Evolutionary conservation across 2,329 filamentous ascomycete species (phyloP).

Genomic region (Diaporthe sp.): DNA sequence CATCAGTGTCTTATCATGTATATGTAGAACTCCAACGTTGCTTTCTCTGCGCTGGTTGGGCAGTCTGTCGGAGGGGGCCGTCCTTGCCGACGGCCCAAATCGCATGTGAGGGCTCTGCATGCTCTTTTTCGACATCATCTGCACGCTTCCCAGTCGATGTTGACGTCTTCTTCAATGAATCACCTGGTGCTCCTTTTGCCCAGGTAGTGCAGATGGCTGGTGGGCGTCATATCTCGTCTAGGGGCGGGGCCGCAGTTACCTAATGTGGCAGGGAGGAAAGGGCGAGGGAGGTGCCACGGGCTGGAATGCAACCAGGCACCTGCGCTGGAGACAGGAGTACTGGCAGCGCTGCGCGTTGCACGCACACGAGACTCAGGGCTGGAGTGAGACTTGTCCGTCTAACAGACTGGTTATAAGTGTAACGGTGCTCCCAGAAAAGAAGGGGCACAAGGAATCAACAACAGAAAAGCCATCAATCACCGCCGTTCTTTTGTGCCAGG

Average conservation of each 20-base stretch:
- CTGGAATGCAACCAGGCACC: slow-evolving; percentile 37
- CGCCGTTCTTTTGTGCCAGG: not conserved
- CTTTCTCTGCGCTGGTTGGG: not conserved
- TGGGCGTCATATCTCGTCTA: not conserved
- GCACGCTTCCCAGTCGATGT: not conserved
- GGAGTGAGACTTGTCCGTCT: slow-evolving; percentile 1
- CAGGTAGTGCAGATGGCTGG: slow-evolving; percentile 2
- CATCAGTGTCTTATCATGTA: not conserved
- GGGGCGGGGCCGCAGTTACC: slow-evolving; percentile 1
- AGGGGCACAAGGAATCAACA: not conserved
- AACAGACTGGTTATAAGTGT: slow-evolving; percentile 28
- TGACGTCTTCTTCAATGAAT: not conserved
- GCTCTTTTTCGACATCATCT: slow-evolving; percentile 30
- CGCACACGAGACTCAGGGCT: not conserved
- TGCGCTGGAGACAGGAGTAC: not conserved
- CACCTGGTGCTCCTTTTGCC: not conserved
- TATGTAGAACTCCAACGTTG: slow-evolving; percentile 5
- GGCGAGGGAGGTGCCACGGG: slow-evolving; percentile 36
- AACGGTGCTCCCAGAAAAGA: not conserved
- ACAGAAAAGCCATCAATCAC: not conserved
- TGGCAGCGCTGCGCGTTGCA: not conserved
- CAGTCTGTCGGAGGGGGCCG: not conserved
- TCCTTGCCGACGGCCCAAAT: not conserved
- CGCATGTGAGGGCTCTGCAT: slow-evolving; percentile 13
- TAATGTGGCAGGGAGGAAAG: not conserved